Percentiles rank a stretch among this genome's conserved stretches.
phyloP scores from a whole-genome alignment of 1,139 yeast species.

The Pichia sp. region DNA sequence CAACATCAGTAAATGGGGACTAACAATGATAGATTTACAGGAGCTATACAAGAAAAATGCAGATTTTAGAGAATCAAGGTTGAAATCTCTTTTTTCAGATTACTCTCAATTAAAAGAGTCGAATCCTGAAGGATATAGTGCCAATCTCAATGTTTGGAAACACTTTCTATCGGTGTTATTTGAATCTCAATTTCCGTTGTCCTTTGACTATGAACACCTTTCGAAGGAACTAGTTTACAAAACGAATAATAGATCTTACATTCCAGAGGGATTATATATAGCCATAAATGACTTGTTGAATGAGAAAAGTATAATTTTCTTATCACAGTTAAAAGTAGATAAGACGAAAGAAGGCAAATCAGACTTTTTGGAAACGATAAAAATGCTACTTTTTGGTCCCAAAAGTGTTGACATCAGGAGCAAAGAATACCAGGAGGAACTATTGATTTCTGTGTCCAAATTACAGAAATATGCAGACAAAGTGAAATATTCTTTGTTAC shows the following conservation, averaged over 20 bases:
- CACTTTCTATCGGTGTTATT: conserved; percentile 31
- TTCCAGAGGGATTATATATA: conserved; percentile 28
- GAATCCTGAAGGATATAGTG: conserved; percentile 67
- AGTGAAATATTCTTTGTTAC: not conserved
- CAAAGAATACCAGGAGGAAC: not conserved
- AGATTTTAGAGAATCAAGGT: conserved; percentile 35
- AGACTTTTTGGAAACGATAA: not conserved
- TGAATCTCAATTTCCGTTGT: conserved; percentile 18
- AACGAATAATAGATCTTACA: conserved; percentile 14
- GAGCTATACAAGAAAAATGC: conserved; percentile 6
- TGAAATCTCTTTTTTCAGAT: conserved; percentile 63
- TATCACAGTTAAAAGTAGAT: conserved; percentile 15
- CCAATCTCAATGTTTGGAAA: conserved; percentile 66
- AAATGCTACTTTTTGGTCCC: not conserved
- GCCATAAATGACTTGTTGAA: conserved; percentile 28
- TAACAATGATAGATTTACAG: conserved; percentile 4
- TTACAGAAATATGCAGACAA: not conserved
- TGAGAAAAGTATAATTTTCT: conserved; percentile 23
- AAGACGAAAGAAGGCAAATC: not conserved
- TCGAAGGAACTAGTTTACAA: conserved; percentile 16
- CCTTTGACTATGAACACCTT: conserved; percentile 21
- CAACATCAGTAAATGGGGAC: no score
- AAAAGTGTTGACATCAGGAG: not conserved
- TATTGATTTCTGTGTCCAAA: not conserved
- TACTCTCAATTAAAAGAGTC: conserved; percentile 46